Evolutionary conservation across 2,329 filamentous ascomycete species (phyloP).

Genomic region (Exophiala oligosperma): DNA sequence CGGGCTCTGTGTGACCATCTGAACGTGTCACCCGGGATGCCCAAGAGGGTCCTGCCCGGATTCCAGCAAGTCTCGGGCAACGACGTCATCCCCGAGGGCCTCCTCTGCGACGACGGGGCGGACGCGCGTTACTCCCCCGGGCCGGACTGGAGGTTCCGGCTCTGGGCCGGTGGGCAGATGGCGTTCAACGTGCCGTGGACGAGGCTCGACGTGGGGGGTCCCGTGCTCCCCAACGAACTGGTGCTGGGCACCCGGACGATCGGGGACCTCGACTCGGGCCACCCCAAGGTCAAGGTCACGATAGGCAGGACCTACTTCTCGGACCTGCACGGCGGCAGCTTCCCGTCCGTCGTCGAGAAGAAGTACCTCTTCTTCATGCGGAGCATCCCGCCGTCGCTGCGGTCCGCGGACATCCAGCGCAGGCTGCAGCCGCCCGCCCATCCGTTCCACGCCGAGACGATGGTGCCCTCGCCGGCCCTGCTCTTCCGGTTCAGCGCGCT

Average conservation of each 20-base stretch:
- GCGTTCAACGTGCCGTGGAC: conserved; percentile 45
- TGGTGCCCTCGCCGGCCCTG: conserved; percentile 68
- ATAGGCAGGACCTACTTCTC: conserved; percentile 27
- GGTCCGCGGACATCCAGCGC: conserved; percentile 6
- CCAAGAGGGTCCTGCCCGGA: conserved; percentile 53
- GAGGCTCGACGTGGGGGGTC: conserved; percentile 29
- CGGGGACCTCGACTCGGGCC: conserved; percentile 49
- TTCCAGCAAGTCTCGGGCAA: conserved; percentile 87
- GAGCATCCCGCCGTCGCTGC: conserved; percentile 35
- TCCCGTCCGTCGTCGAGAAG: conserved; percentile 54
- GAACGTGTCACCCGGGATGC: conserved; percentile 17
- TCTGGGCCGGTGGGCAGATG: conserved; percentile 86
- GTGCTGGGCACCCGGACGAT: conserved; percentile 52
- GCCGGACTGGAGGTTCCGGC: conserved; percentile 67
- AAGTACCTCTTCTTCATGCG: conserved; percentile 66
- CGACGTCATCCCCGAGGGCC: conserved; percentile 60
- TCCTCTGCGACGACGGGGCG: conserved; percentile 77
- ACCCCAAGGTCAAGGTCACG: conserved; percentile 56
- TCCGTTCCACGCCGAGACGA: conserved; percentile 57
- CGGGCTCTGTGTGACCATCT: conserved; percentile 9
- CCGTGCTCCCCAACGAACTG: conserved; percentile 47
- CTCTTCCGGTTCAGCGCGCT: conserved; percentile 90
- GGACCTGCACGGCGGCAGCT: neutral
- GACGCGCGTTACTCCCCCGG: conserved; percentile 75
- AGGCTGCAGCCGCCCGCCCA: conserved; percentile 36